Evolutionary conservation across 805 yeast species (phyloP).

Genomic region (Zygotorulaspora chibaensis): DNA sequence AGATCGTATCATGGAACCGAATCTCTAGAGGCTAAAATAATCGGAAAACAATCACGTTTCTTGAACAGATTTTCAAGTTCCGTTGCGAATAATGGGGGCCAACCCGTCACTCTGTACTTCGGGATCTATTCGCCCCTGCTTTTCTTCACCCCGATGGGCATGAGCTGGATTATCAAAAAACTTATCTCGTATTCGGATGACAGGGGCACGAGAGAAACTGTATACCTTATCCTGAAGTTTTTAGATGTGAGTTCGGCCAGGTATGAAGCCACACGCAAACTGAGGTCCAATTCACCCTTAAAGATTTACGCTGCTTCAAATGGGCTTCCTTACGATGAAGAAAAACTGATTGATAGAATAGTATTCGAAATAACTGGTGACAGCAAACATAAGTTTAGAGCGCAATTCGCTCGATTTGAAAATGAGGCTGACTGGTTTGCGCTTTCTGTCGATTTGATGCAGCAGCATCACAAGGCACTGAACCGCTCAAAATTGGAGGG

Average conservation of each 20-base stretch:
- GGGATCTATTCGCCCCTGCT: slow-evolving; percentile 15
- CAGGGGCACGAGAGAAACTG: slow-evolving; percentile 10
- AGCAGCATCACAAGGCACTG: neutral
- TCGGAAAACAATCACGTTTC: slow-evolving; percentile 2
- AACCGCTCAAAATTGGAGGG: neutral
- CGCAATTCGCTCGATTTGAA: too few species aligned
- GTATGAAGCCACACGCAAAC: neutral
- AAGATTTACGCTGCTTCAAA: neutral
- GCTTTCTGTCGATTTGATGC: neutral
- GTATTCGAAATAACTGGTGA: neutral
- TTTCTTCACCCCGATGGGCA: slow-evolving; percentile 11
- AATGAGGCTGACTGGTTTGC: neutral
- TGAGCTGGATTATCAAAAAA: slow-evolving; percentile 13
- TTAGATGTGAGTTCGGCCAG: slow-evolving; percentile 8
- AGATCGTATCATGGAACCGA: neutral
- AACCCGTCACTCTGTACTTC: slow-evolving; percentile 4
- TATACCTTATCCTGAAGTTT: slow-evolving; percentile 14
- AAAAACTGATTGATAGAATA: neutral
- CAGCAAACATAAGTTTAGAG: too few species aligned
- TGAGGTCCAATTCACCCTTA: neutral
- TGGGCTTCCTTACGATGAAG: neutral
- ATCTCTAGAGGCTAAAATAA: slow-evolving; percentile 14
- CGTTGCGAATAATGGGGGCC: neutral
- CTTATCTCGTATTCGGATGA: slow-evolving; percentile 8
- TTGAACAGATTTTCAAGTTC: slow-evolving; percentile 6